phyloP scores from a whole-genome alignment of 2,329 filamentous ascomycete genomes.

The Monilinia aucupariae region DNA sequence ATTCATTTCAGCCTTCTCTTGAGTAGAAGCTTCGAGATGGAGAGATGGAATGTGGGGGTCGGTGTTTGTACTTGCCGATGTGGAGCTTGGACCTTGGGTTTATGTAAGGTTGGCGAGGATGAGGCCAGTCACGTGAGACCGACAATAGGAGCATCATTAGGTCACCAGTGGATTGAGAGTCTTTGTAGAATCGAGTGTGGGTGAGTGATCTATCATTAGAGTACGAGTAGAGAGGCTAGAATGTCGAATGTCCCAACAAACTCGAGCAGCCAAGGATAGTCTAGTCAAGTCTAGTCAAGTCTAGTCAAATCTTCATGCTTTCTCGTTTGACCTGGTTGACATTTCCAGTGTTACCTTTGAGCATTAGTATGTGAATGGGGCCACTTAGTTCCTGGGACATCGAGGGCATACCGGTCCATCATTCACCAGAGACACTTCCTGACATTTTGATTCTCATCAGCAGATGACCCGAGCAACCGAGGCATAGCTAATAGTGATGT shows the following conservation, averaged over 20 bases:
- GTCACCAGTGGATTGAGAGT: not conserved
- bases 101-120: too few relatives aligned
- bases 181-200: not conserved
- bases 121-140: too few relatives aligned
- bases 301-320: conserved; percentile 17
- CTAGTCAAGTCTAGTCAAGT: too few relatives aligned
- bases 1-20: conserved; percentile 11
- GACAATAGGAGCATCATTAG: too few relatives aligned
- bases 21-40: conserved; percentile 14
- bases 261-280: not conserved
- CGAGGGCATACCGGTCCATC: conserved; percentile 58
- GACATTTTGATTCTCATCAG: conserved; percentile 6
- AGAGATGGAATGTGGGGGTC: conserved; percentile 18
- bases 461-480: not conserved
- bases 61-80: conserved; percentile 10
- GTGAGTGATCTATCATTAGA: not conserved
- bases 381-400: not conserved
- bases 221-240: not conserved
- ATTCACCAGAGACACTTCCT: conserved; percentile 81
- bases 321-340: conserved; percentile 26
- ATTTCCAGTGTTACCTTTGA: conserved; percentile 33
- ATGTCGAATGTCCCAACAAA: not conserved
- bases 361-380: not conserved
- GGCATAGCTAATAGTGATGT: not conserved
- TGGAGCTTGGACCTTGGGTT: not conserved